These are phyloP conservation scores for Phaeophleospora eucalypticola DNA, from an alignment of 2,329 filamentous ascomycete species.

Conservation along the genomic window DNA sequence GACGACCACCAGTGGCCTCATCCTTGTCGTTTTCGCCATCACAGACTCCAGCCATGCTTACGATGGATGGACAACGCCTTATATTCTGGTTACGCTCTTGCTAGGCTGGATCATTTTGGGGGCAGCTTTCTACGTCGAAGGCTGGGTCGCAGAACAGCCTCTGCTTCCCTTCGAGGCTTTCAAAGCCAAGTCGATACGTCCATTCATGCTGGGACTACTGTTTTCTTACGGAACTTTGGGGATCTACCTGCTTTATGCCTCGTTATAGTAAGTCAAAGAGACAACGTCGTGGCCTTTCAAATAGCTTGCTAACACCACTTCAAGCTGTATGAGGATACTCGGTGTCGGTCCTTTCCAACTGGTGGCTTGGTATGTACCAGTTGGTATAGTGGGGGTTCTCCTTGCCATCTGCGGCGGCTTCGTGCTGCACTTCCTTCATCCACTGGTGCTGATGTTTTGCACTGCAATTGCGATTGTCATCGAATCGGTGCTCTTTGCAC, in stretches of 20 bases:
- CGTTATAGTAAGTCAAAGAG: conserved; percentile 59
- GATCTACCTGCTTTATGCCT: conserved; percentile 66
- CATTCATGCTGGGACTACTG: conserved; percentile 58
- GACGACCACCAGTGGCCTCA: conserved; percentile 60
- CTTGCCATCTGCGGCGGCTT: conserved; percentile 61
- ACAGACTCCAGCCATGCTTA: conserved; percentile 68
- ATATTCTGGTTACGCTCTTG: conserved; percentile 63
- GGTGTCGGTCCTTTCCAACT: conserved; percentile 57
- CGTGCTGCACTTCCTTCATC: conserved; percentile 62
- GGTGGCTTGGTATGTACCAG: conserved; percentile 65
- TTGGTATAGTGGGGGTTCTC: conserved; percentile 64
- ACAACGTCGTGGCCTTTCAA: no score
- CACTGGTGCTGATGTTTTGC: conserved; percentile 59
- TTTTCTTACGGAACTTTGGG: conserved; percentile 66
- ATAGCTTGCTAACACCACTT: neutral
- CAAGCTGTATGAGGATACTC: conserved; percentile 58
- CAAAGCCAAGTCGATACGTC: conserved; percentile 63
- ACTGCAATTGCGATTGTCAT: conserved; percentile 58
- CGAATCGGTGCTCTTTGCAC: conserved; percentile 59
- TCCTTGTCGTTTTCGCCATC: conserved; percentile 70
- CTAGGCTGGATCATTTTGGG: conserved; percentile 59
- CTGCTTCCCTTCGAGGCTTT: conserved; percentile 69
- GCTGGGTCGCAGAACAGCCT: conserved; percentile 64
- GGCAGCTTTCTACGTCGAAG: conserved; percentile 65
- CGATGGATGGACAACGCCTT: conserved; percentile 67